Evolutionary conservation across 2,329 filamentous ascomycete genomes (phyloP), one percentile per base, ranked within the genome.

Genomic region (Sclerotiophoma versabilis): DNA sequence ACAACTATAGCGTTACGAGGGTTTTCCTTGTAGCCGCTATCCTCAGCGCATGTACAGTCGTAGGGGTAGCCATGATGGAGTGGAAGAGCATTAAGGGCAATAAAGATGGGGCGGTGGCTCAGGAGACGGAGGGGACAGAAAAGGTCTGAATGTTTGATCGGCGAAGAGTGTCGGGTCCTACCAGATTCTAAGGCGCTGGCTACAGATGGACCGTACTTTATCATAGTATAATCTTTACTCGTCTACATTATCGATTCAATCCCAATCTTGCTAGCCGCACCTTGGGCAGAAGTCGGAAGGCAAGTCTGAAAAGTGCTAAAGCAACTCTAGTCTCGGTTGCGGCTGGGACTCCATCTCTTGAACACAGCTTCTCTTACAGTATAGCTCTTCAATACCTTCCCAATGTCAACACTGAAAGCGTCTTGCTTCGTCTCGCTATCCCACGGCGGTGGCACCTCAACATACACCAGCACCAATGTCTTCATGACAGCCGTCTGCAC

Each of bases 401-500:
- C 83, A 44, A 95, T 81, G 54, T 90, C 86, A 22, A 79, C 61
- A 45, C 62, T 65, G 6, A 63, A 68, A 3, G 69, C 68, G 10
- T 75, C 73, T 14, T 78, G 66, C 14, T 79, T 79, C 3, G 39
- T 20, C 29, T 75, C 73, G 2, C 78, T 76, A 39, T 78, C 76
- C 14, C 80, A 67, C 1, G 91, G 89, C 3, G 88, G 83, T 2
- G 95, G 95, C 5, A 99, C 83, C 60, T 98, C 93, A 11, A 99
- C 93, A 70, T 97, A 99, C 33, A 90, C 88, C 26, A 99, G 74
- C 30, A 98, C 87, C 62, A 99, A 75, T 42, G 87, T 96, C 81
- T 99, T 99, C 71, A 89, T 86, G 5, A 96, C 95, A 66, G 96
- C 91, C 1, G 88, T 88, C 65, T 98, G 86, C 14, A 98, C 93